Conservation (phyloP, 2,329 filamentous ascomycete genomes). For the Nakataea oryzae region DNA sequence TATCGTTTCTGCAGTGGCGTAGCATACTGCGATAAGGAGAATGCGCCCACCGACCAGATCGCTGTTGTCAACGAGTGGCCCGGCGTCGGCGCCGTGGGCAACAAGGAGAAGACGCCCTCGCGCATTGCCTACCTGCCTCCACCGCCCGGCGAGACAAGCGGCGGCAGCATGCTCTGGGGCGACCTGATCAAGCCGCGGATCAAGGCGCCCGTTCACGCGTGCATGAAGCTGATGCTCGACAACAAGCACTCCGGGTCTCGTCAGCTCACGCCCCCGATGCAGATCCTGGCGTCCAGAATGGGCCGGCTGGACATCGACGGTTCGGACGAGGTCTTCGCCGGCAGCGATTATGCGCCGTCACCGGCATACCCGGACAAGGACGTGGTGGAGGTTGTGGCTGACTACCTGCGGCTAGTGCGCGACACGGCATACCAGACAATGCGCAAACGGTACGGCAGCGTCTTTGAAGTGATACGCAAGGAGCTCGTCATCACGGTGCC, state of each 20-base stretch:
- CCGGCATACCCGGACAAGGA: slow-evolving; percentile 9
- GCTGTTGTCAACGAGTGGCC: slow-evolving; percentile 18
- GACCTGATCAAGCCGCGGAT: slow-evolving; percentile 13
- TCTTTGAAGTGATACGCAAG: neutral
- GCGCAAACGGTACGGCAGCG: slow-evolving; percentile 10
- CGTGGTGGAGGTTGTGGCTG: slow-evolving; percentile 17
- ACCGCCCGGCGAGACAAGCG: neutral
- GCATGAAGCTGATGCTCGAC: slow-evolving; percentile 20
- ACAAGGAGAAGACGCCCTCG: slow-evolving; percentile 17
- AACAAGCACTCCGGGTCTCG: slow-evolving; percentile 7
- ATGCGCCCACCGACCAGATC: slow-evolving; percentile 10
- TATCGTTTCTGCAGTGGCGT: slow-evolving; percentile 10
- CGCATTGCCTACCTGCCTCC: slow-evolving; percentile 12
- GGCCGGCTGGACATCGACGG: slow-evolving; percentile 3
- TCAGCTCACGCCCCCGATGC: slow-evolving; percentile 10
- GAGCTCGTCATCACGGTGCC: slow-evolving; percentile 29
- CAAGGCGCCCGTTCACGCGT: slow-evolving; percentile 17
- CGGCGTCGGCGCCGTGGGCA: slow-evolving; percentile 5
- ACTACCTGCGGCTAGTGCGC: slow-evolving; percentile 15
- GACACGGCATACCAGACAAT: slow-evolving; percentile 9
- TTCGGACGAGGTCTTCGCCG: slow-evolving; percentile 3
- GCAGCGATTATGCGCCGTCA: neutral
- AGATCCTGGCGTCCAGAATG: slow-evolving; percentile 6
- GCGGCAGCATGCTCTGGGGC: slow-evolving; percentile 9
- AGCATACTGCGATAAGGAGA: slow-evolving; percentile 16